These are phyloP conservation scores for Umbelopsis ramanniana DNA, from an alignment of 192 early-diverging fungal species.

Conservation along the genomic window DNA sequence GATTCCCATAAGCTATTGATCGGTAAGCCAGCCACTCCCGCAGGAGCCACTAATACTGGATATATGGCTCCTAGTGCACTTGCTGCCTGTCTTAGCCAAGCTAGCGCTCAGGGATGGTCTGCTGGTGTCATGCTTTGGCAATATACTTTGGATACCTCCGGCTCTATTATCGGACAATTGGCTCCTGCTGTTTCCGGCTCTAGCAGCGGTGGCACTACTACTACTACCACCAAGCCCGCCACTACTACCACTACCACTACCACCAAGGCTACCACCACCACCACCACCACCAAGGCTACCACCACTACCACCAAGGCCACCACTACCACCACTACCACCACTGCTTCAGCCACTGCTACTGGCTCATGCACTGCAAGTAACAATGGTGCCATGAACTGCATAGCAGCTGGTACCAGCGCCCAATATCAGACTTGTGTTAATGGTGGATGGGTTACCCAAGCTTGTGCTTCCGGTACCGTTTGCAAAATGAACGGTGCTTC, in stretches of 20 bases:
- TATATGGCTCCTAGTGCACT: constrained; percentile 33
- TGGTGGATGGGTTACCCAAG: background rate
- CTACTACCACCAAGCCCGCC: background rate
- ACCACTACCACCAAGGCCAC: background rate
- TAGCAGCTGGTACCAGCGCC: background rate
- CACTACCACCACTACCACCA: background rate
- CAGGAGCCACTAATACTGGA: constrained; percentile 42
- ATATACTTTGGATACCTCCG: constrained; percentile 35
- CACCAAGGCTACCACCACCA: background rate
- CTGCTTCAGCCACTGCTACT: background rate
- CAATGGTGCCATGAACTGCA: constrained; percentile 19
- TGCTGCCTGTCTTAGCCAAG: constrained; percentile 37
- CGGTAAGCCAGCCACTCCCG: constrained; percentile 43
- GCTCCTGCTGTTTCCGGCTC: background rate
- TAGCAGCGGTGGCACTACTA: background rate
- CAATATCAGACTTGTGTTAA: constrained; percentile 22
- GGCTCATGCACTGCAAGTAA: constrained; percentile 3
- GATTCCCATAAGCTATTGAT: constrained; percentile 36
- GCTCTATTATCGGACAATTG: constrained; percentile 30
- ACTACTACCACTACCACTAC: constrained; percentile 1
- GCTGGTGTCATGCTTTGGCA: constrained; percentile 49
- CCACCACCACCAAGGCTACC: background rate
- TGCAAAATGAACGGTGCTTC: constrained; percentile 12
- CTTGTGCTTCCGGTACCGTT: constrained; percentile 22
- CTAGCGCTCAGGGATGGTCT: constrained; percentile 42